Evolutionary conservation across 2,329 filamentous ascomycete genomes (phyloP), one percentile per base, ranked within the genome.

Genomic region (Penicillium sp.): DNA sequence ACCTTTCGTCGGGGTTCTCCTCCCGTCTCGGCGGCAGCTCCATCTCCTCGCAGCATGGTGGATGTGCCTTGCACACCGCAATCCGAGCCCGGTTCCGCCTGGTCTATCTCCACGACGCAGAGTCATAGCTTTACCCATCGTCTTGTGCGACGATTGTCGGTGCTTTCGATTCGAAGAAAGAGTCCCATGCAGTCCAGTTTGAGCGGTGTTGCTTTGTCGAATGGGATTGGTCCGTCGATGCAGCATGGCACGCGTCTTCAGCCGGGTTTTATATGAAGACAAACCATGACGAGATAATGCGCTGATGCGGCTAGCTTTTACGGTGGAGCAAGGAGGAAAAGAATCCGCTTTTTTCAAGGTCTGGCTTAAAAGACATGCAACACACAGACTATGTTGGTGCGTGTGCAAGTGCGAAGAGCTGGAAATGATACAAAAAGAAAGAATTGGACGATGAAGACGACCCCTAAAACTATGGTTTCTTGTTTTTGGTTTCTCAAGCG

Each of bases 171-270:
- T 13, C 44, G 59, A 33, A 46, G 49, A 43, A 53, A 57, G 45
- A 39, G 46, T 46, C 18, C 46, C 26, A 4, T 41, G 38, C 25
- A 49, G 9, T 24, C 54, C 25, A 29, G 54, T 18, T 3, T 18
- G 35, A 33, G 37, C 2, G 54, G 63, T 36, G 66, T 66, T 39
- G 66, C 65, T 6, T 56, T 62, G 47, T 64, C 65, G 32, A 64
- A 66, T 50, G 35, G 66, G 53, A 66, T 67, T 51, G 63, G 64
- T 8, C 60, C 64, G 11, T 66, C 63, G 25, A 63, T 54, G 39
- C 55, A 63, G 24, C 52, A 57, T 55, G 50, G 26, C n/a, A 47
- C 41, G 6, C 48, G 50, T 13, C 55, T 45, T 13, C 52, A 57
- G 43, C 35, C 42, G 28, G 45, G 35, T 1, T 53, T 56, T 33